These are phyloP conservation scores for Lomentospora prolificans DNA, from an alignment of 2,329 filamentous ascomycete species.

Conservation along the genomic window DNA sequence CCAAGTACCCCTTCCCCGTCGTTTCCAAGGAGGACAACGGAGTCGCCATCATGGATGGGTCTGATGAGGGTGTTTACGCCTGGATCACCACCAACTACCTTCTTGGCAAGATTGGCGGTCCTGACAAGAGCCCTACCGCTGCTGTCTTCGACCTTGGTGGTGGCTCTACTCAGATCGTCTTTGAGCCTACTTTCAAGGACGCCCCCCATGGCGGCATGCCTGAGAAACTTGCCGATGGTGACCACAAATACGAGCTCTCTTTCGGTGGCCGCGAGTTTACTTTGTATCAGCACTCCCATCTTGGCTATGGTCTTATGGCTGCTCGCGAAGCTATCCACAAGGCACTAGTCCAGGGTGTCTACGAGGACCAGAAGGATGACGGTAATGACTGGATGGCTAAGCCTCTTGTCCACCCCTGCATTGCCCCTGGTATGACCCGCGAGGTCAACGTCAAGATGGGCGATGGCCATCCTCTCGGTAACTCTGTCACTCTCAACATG, in stretches of 20 bases:
- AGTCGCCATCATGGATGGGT: slow-evolving; percentile 94
- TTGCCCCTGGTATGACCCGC: slow-evolving; percentile 68
- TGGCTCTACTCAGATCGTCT: slow-evolving; percentile 96
- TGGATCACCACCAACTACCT: slow-evolving; percentile 99
- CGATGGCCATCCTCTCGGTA: slow-evolving; percentile 55
- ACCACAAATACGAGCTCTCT: slow-evolving; percentile 88
- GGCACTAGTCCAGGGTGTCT: slow-evolving; percentile 61
- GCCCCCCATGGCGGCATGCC: slow-evolving; percentile 69
- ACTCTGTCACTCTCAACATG: slow-evolving; percentile 67
- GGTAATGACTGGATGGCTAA: slow-evolving; percentile 59
- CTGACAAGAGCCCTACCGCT: slow-evolving; percentile 81
- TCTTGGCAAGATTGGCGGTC: slow-evolving; percentile 90
- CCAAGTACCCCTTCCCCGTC: slow-evolving; percentile 86
- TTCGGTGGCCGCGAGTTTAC: slow-evolving; percentile 88
- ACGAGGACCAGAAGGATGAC: slow-evolving; percentile 49
- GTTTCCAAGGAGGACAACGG: slow-evolving; percentile 77
- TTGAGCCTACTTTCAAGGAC: slow-evolving; percentile 84
- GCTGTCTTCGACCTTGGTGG: slow-evolving; percentile 94
- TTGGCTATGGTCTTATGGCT: slow-evolving; percentile 93
- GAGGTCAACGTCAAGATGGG: slow-evolving; percentile 63
- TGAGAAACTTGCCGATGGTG: slow-evolving; percentile 72
- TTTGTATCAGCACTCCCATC: slow-evolving; percentile 95
- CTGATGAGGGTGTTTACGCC: slow-evolving; percentile 93
- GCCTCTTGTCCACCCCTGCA: slow-evolving; percentile 75
- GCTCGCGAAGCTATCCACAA: slow-evolving; percentile 81